A percentile compares a stretch with the other conserved stretches of the same genome.
Conservation (phyloP, 2,329 filamentous ascomycete species). For the Pseudomassariella vexata region DNA sequence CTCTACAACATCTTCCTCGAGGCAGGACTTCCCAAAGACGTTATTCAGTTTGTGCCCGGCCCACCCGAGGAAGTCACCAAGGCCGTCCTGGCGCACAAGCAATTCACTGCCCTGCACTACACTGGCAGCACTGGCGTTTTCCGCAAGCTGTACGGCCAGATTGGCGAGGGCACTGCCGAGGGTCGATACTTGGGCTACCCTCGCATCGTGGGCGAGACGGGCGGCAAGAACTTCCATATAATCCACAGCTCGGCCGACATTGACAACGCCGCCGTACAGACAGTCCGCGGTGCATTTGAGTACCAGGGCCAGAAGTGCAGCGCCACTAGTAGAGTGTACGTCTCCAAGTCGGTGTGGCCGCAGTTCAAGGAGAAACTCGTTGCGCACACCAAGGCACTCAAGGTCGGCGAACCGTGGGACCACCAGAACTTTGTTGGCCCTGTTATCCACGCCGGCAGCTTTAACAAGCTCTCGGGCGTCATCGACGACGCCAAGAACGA, state of each 20-base stretch:
- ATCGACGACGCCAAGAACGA: constrained; percentile 80
- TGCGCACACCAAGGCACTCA: constrained; percentile 63
- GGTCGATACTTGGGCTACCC: constrained; percentile 82
- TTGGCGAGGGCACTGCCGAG: constrained; percentile 73
- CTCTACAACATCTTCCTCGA: constrained; percentile 87
- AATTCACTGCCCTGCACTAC: constrained; percentile 91
- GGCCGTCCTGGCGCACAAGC: constrained; percentile 65
- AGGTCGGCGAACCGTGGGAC: constrained; percentile 62
- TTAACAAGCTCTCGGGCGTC: constrained; percentile 70
- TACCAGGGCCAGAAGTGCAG: constrained; percentile 91
- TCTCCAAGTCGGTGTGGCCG: constrained; percentile 69
- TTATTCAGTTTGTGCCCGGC: constrained; percentile 91
- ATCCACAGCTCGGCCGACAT: constrained; percentile 73
- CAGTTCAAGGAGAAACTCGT: constrained; percentile 63
- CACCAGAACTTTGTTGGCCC: constrained; percentile 80
- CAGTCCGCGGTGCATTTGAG: constrained; percentile 81
- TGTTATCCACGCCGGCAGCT: constrained; percentile 76
- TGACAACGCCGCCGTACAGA: constrained; percentile 73
- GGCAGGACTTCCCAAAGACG: constrained; percentile 80
- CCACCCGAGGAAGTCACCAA: constrained; percentile 80
- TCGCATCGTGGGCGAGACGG: constrained; percentile 83
- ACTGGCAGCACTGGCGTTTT: constrained; percentile 91
- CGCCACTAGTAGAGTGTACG: constrained; percentile 74
- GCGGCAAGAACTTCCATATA: constrained; percentile 90
- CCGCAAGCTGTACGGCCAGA: constrained; percentile 80